A percentile compares a stretch with the other conserved stretches of the same genome.
phyloP scores from a whole-genome alignment of 192 early-diverging fungal genomes.

The Coemansia brasiliensis region DNA sequence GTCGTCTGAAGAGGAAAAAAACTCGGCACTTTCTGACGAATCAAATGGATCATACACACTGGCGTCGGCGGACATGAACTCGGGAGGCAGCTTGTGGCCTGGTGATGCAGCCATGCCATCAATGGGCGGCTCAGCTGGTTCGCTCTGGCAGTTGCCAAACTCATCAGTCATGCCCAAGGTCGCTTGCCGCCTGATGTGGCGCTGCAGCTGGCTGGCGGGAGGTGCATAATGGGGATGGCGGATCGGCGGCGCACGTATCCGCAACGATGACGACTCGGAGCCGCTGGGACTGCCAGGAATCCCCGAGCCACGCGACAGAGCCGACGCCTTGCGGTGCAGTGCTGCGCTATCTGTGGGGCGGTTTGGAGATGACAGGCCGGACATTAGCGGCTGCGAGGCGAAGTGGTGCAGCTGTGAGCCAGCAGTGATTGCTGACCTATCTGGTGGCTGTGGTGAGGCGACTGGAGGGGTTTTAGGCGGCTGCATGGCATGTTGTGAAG shows the following conservation, averaged over 20 bases:
- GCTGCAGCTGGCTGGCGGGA: constrained; percentile 3
- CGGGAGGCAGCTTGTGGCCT: constrained; percentile 42
- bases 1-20: constrained; percentile 49
- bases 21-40: constrained; percentile 57
- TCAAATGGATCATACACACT: constrained; percentile 57
- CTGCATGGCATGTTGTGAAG: not conserved
- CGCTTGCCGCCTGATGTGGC: constrained; percentile 20
- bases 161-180: constrained; percentile 53
- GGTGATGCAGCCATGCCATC: constrained; percentile 14
- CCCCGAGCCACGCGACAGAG: constrained; percentile 21
- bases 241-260: constrained; percentile 8
- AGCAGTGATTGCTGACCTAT: constrained; percentile 5
- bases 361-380: not conserved
- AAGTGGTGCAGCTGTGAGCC: constrained; percentile 31
- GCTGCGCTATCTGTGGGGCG: constrained; percentile 9
- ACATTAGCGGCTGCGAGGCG: constrained; percentile 50
- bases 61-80: constrained; percentile 33
- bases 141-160: constrained; percentile 35
- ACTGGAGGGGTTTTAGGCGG: constrained; percentile 14
- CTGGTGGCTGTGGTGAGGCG: constrained; percentile 10
- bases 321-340: constrained; percentile 40
- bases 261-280: constrained; percentile 11
- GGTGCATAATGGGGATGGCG: constrained; percentile 14
- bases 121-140: not conserved
- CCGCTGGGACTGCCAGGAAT: constrained; percentile 9